phyloP scores from a whole-genome alignment of 78 protist genomes.

The slime mould (Dictyostelium discoideum) region dicty_2.7 NC_007088.5:3777501-3778000 shows the following conservation, averaged over 20 bases:
- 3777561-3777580: no score
- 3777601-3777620: background rate
- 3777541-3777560: no score
- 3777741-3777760: no score
- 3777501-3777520: no score
- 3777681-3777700: background rate
- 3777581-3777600: no score
- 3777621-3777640: background rate
- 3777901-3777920: constrained; percentile 26
- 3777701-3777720: background rate
- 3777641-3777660: background rate
- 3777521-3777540: no score
- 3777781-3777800: background rate
- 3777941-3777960: constrained; percentile 65
- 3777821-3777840: no score
- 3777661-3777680: background rate
- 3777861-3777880: constrained; percentile 23
- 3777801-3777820: no score
- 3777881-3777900: constrained; percentile 65
- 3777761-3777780: no score
- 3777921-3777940: constrained; percentile 59
- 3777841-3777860: background rate
- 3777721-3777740: background rate
- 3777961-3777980: constrained; percentile 72
- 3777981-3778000: constrained; percentile 67